Evolutionary conservation across 306 rosid species (phyloP).

Genomic region (Cicer judaicum): DNA sequence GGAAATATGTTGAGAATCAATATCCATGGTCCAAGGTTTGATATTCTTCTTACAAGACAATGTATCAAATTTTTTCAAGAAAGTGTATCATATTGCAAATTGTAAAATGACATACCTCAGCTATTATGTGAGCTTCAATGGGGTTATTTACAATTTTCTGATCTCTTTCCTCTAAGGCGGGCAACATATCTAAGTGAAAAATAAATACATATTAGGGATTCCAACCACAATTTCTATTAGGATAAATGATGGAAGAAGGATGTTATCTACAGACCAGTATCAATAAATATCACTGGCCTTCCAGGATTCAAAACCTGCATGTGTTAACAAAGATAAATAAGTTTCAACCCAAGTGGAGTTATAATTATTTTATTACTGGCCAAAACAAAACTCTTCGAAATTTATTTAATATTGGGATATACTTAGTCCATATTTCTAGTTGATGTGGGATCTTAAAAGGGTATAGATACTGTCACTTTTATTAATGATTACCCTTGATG

Average conservation of each 20-base stretch:
- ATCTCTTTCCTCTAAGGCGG: constrained; percentile 84
- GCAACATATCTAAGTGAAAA: constrained; percentile 63
- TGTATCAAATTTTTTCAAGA: neutral
- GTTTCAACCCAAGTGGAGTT: constrained; percentile 16
- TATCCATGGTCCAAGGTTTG: constrained; percentile 25
- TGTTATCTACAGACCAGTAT: constrained; percentile 67
- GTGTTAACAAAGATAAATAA: constrained; percentile 11
- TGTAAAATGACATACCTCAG: constrained; percentile 57
- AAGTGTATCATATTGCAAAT: constrained; percentile 17
- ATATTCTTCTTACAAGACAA: constrained; percentile 28
- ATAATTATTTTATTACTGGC: neutral
- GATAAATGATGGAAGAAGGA: constrained; percentile 34
- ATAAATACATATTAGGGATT: constrained; percentile 30
- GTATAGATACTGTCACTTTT: neutral
- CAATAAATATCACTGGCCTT: constrained; percentile 83
- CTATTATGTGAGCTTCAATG: constrained; percentile 76
- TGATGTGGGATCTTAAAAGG: neutral
- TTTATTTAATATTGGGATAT: neutral
- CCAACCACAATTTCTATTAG: constrained; percentile 17
- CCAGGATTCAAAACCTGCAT: constrained; percentile 79
- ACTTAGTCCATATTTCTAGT: neutral
- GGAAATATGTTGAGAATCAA: constrained; percentile 22
- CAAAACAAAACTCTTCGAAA: constrained; percentile 15
- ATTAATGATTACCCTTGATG: neutral
- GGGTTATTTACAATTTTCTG: constrained; percentile 75